These are phyloP conservation scores for Gnomoniopsis sp. DNA, from an alignment of 2,329 filamentous ascomycete species.

Conservation along the genomic window DNA sequence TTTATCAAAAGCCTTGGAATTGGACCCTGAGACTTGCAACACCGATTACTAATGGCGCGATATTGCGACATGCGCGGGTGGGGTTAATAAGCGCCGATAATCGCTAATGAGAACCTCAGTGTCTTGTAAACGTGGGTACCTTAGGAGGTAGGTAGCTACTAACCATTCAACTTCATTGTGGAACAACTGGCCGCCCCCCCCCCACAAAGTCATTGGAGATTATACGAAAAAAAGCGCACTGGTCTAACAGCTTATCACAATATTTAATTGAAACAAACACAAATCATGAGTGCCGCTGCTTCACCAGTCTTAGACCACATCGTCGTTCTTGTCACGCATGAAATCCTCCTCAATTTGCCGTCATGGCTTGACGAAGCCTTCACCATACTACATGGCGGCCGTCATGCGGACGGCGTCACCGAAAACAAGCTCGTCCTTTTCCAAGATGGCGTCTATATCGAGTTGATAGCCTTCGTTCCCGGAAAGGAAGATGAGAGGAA, in stretches of 20 bases:
- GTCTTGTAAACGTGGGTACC: neutral
- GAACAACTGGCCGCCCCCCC: too few species aligned
- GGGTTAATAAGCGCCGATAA: neutral
- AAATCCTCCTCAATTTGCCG: constrained; percentile 44
- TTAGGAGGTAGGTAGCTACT: neutral
- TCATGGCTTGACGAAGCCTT: constrained; percentile 50
- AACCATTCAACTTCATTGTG: neutral
- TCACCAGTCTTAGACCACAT: constrained; percentile 56
- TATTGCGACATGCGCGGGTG: neutral
- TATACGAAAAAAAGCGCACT: neutral
- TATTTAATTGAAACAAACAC: neutral
- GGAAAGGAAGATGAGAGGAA: constrained; percentile 35
- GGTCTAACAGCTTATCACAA: neutral
- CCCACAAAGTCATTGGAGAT: too few species aligned
- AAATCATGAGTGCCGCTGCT: neutral
- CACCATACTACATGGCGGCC: constrained; percentile 56
- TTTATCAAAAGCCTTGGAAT: too few species aligned
- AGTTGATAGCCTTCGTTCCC: constrained; percentile 61
- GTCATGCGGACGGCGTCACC: constrained; percentile 57
- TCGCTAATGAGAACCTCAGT: neutral
- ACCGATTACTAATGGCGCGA: neutral
- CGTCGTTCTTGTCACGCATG: constrained; percentile 57
- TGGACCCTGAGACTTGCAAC: too few species aligned
- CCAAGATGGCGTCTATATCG: constrained; percentile 62
- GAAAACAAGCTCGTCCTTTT: constrained; percentile 63